phyloP scores from a whole-genome alignment of 1,284 basidiomycete genomes.

The Rhodotorula sp. region DNA sequence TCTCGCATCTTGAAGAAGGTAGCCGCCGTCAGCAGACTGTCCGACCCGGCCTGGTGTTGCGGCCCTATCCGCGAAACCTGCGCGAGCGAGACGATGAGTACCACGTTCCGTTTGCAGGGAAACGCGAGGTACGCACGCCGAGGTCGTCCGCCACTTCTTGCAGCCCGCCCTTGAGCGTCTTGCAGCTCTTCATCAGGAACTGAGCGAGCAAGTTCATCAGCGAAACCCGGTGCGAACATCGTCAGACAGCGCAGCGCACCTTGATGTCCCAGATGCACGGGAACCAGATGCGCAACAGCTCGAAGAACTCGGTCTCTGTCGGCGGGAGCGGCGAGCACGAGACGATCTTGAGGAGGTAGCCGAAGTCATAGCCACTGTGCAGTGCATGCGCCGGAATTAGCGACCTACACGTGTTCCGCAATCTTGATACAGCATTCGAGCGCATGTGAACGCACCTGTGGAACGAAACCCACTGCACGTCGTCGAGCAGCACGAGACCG shows the following conservation, averaged over 20 bases:
- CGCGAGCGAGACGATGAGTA: not conserved
- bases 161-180: slow-evolving; percentile 86
- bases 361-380: slow-evolving; percentile 94
- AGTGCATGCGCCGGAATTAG: too few species aligned
- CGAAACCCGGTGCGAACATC: too few species aligned
- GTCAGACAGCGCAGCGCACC: slow-evolving; percentile 7
- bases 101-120: too few species aligned
- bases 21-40: slow-evolving; percentile 86
- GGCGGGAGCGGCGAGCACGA: slow-evolving; percentile 84
- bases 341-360: slow-evolving; percentile 94
- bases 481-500: slow-evolving; percentile 83
- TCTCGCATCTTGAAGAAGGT: slow-evolving; percentile 96
- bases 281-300: slow-evolving; percentile 88
- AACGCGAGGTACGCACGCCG: slow-evolving; percentile 58
- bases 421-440: not conserved
- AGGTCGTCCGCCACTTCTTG: slow-evolving; percentile 95
- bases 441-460: slow-evolving; percentile 69
- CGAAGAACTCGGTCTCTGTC: slow-evolving; percentile 88
- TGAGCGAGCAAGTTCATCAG: slow-evolving; percentile 49
- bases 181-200: slow-evolving; percentile 86
- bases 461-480: slow-evolving; percentile 96
- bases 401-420: not conserved
- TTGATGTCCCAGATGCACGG: slow-evolving; percentile 95
- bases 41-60: slow-evolving; percentile 94
- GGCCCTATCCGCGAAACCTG: slow-evolving; percentile 86